Evolutionary conservation across 257 asterid species (phyloP).

Genomic region (Sherardia arvensis): DNA sequence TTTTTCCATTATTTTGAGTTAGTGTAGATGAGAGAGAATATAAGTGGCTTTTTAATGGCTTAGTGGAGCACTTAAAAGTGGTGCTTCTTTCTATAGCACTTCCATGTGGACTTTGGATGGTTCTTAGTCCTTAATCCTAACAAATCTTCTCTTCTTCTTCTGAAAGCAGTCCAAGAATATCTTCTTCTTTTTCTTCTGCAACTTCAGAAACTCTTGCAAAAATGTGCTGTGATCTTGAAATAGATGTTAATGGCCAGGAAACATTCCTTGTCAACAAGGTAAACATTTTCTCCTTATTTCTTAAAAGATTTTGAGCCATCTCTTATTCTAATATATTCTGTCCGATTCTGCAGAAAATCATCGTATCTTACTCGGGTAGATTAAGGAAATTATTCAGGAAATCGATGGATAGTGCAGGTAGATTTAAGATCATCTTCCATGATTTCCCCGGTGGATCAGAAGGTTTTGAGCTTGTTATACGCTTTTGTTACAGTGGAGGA

Average conservation of each 20-base stretch:
- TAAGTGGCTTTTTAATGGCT: not conserved
- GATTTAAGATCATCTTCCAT: slow-evolving; percentile 39
- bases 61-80: not conserved
- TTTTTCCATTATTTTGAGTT: no score
- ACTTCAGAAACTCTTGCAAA: slow-evolving; percentile 9
- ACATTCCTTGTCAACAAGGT: slow-evolving; percentile 49
- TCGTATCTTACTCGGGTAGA: slow-evolving; percentile 40
- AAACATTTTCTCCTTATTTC: not conserved
- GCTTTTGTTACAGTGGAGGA: slow-evolving; percentile 43
- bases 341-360: slow-evolving; percentile 35
- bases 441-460: slow-evolving; percentile 63
- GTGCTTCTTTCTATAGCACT: not conserved
- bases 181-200: not conserved
- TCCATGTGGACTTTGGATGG: slow-evolving; percentile 18
- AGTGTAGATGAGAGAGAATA: not conserved
- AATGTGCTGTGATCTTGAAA: slow-evolving; percentile 40
- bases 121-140: slow-evolving; percentile 31
- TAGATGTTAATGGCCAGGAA: slow-evolving; percentile 56
- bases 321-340: not conserved
- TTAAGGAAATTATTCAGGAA: slow-evolving; percentile 28
- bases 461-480: slow-evolving; percentile 40
- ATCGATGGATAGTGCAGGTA: slow-evolving; percentile 10
- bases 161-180: not conserved
- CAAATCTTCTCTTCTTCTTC: slow-evolving; percentile 6
- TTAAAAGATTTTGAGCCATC: not conserved